Evolutionary conservation across 179 eudicot genomes (phyloP), one percentile per base, ranked within the genome.

Genomic region (Patellifolia procumbens): DNA sequence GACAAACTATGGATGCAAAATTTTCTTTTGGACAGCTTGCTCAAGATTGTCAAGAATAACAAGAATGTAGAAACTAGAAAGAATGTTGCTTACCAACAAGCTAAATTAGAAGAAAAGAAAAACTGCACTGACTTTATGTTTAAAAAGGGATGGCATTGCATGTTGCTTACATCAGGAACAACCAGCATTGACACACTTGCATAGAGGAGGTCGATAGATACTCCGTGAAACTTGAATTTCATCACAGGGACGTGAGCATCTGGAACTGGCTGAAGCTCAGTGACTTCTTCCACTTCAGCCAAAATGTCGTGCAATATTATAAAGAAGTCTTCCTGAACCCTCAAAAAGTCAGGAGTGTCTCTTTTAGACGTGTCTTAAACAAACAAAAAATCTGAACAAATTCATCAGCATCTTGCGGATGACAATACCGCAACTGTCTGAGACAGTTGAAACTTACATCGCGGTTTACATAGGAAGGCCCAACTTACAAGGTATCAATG

Each of bases 171-270:
- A 76, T 94, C 92, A 53, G 98, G 97, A 74, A 94, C 87, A 67
- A 94, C 88, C 88, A 92, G 80, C 79, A 84, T 83, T 16, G 98
- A 89, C 31, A 89, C 82, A 80, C 97, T 87, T 26, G 98, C 97
- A 85, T 90, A 92, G 34, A 94, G 90, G 51, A 92, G 96, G 86
- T 94, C 98, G 70, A 94, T 82, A 49, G 98, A 88, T 72, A 94
- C 85, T 58, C 98, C 98, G 60, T 89, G 83, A 74, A 90, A 86
- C 85, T 94, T 94, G 77, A 94, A 91, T 79, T 84, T 94, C 97
- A 94, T 92, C 26, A 94, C 96, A 64, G 98, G 98, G 58, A 94
- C 97, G 84, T 94, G 97, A 79, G 98, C 98, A 87, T 91, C 93
- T 20, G 97, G 91, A 65, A 94, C 91, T 29, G 98, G 96, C 68